Conservation (phyloP, 352 stramenopile species). For the Phytopythium delawarense region DNA sequence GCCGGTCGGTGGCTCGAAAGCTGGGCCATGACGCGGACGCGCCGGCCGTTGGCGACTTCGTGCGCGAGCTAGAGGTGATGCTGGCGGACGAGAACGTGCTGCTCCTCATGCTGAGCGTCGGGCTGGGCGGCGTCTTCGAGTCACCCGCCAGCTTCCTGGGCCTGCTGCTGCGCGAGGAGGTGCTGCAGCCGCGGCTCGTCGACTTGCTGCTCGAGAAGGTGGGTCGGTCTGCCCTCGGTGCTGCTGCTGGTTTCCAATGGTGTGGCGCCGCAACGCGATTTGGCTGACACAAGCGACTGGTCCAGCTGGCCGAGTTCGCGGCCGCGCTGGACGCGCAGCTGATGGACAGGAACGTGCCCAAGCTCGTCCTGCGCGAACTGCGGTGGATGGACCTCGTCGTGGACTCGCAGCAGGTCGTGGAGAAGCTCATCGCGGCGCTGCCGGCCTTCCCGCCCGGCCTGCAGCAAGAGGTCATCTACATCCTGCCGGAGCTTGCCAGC, state of each 20-base stretch:
- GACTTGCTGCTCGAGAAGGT: constrained; percentile 54
- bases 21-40: constrained; percentile 19
- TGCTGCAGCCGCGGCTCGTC: constrained; percentile 36
- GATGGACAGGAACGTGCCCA: constrained; percentile 49
- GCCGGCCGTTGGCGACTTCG: constrained; percentile 19
- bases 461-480: constrained; percentile 65
- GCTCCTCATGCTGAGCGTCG: constrained; percentile 45
- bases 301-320: constrained; percentile 39
- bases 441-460: constrained; percentile 36
- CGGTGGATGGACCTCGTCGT: constrained; percentile 57
- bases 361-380: constrained; percentile 61
- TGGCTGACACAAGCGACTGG: too few relatives aligned
- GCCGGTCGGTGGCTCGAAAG: constrained; percentile 24
- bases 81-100: constrained; percentile 33
- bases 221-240: background rate
- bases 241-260: too few relatives aligned
- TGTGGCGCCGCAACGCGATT: too few relatives aligned
- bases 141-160: constrained; percentile 50
- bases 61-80: constrained; percentile 34
- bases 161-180: constrained; percentile 46
- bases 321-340: constrained; percentile 25
- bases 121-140: constrained; percentile 34
- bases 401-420: constrained; percentile 35
- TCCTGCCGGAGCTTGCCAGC: constrained; percentile 53
- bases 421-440: constrained; percentile 48